Evolutionary conservation across 371 early-diverging fungal genomes (phyloP), one percentile per base, ranked within the genome.

Genomic region (Mucor indicus): DNA sequence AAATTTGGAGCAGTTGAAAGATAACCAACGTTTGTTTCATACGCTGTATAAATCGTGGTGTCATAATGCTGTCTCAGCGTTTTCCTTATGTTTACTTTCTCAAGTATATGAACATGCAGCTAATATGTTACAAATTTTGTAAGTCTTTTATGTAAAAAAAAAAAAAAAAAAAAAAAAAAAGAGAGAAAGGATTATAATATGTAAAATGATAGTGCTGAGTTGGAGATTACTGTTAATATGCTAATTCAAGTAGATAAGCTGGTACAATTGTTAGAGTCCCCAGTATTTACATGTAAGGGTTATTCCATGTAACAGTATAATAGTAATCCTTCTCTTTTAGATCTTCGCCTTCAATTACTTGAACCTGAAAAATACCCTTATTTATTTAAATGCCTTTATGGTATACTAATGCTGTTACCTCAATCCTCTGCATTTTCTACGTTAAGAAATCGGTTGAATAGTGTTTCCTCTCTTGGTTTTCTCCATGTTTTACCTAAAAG

Each of bases 351-450:
- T 38, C 95, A 95, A 62, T 73, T 96, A 6, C 64, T 95, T 24
- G 96, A 96, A 42, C 93, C 95, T 0, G 83, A 86, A 13, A 77
- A 81, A 64, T 80, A 93, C 54, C 92, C 94, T 1, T 69, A 80
- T 57, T 75, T 96, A 32, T 85, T 84, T 75, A 90, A 93, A 54
- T 88, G 90, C 35, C 71, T 96, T 2, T 96, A 93, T 57, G 95
- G 95, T 4, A 69, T 96, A 17, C 52, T 96, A 56, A 93, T 96
- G 94, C 72, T 96, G 37, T 61, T 96, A 27, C 96, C 96, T 29
- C 96, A 96, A 65, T 87, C 88, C 25, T 83, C 84, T 25, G 95
- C 96, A 5, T 96, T 96, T 78, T 91, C 87, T 0, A 93, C 93
- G 1, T 64, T 96, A 42, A 64, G 93, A 30, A 95, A 92, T 60